Percentiles rank a stretch among this genome's conserved stretches.
Conservation (phyloP, 1,139 yeast genomes). For the Candida tetrigidarum region DNA sequence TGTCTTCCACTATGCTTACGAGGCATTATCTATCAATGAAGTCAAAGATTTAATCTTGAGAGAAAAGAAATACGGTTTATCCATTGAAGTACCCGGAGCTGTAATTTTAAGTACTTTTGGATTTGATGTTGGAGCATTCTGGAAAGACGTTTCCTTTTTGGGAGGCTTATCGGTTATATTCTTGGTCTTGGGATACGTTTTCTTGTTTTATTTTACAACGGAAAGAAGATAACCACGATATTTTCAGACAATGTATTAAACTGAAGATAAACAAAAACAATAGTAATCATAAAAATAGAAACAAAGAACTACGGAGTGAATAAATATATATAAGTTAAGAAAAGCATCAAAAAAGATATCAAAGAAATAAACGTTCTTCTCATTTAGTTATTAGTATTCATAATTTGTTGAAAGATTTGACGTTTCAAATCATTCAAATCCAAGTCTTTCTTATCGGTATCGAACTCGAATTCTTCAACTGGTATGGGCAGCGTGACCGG, state of each 20-base stretch:
- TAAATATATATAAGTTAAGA: neutral
- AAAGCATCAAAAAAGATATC: no score
- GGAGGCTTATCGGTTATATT: constrained; percentile 54
- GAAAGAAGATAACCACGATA: constrained; percentile 59
- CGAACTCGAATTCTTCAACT: constrained; percentile 81
- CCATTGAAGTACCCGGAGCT: constrained; percentile 98
- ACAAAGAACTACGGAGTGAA: neutral
- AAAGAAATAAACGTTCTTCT: neutral
- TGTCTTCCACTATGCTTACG: constrained; percentile 94
- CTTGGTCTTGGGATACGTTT: constrained; percentile 69
- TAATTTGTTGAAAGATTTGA: constrained; percentile 67
- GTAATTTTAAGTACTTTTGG: constrained; percentile 95
- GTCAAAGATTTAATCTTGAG: constrained; percentile 84
- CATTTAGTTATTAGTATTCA: constrained; percentile 21
- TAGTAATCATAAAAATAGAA: neutral
- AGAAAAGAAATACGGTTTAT: constrained; percentile 89
- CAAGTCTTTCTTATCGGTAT: constrained; percentile 71
- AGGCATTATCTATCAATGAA: constrained; percentile 88
- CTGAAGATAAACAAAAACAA: neutral
- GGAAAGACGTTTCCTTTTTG: constrained; percentile 63
- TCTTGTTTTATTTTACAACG: constrained; percentile 71
- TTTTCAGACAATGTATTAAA: neutral
- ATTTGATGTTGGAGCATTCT: constrained; percentile 77
- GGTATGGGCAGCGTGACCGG: constrained; percentile 78
- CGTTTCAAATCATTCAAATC: constrained; percentile 71